phyloP scores from a whole-genome alignment of 306 rosid species.

The Prunus dulcis region DNA sequence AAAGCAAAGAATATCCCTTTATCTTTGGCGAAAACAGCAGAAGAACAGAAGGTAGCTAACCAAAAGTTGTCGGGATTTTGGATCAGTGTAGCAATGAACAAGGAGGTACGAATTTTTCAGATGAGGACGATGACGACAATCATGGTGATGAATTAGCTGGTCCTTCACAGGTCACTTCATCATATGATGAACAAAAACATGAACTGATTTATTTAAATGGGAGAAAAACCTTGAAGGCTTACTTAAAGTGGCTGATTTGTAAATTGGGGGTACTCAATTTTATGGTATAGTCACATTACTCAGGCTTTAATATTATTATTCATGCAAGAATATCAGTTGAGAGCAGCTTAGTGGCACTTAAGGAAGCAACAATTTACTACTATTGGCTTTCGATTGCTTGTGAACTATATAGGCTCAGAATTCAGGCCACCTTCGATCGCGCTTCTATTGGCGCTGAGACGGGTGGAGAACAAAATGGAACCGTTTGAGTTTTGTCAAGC shows the following conservation, averaged over 20 bases:
- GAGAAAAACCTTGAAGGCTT: constrained; percentile 25
- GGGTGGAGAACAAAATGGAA: neutral
- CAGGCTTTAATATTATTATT: neutral
- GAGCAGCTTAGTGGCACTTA: constrained; percentile 9
- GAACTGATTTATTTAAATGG: constrained; percentile 13
- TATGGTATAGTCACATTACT: constrained; percentile 18
- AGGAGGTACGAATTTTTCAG: constrained; percentile 22
- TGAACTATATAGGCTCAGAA: neutral
- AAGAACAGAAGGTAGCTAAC: constrained; percentile 57
- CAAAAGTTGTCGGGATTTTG: constrained; percentile 42
- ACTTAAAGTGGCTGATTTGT: constrained; percentile 28
- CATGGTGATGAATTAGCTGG: constrained; percentile 3
- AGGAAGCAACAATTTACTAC: neutral
- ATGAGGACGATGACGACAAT: constrained; percentile 16
- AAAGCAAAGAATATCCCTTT: constrained; percentile 80
- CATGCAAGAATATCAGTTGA: neutral
- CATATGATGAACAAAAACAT: constrained; percentile 17
- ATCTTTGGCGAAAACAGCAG: constrained; percentile 63
- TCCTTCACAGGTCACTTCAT: neutral
- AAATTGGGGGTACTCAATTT: constrained; percentile 18
- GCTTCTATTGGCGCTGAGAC: neutral
- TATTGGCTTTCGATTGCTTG: neutral
- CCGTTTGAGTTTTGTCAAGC: neutral
- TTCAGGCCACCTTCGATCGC: neutral
- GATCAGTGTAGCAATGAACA: constrained; percentile 29